phyloP scores from a whole-genome alignment of 2,329 filamentous ascomycete species.

The Calonectria pseudoturangicola region DNA sequence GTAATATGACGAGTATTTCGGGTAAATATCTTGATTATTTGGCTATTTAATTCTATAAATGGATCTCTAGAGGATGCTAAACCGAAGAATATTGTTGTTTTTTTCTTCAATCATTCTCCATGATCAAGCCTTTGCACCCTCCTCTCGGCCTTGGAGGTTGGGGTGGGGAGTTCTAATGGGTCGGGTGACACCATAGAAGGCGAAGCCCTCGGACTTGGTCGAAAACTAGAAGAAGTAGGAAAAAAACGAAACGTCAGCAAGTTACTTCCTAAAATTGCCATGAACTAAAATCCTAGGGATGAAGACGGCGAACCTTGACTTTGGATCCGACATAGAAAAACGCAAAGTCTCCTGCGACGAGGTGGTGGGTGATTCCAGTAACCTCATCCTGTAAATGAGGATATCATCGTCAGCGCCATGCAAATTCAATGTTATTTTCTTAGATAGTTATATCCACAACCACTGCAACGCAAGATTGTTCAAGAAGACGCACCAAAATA shows the following conservation, averaged over 20 bases:
- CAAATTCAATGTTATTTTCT: background rate
- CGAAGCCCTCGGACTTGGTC: conserved; percentile 48
- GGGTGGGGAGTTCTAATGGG: background rate
- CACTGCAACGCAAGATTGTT: background rate
- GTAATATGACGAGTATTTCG: too few relatives aligned
- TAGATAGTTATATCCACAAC: background rate
- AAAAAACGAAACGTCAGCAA: background rate
- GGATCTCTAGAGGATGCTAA: too few relatives aligned
- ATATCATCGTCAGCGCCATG: conserved; percentile 6
- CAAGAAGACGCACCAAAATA: conserved; percentile 37
- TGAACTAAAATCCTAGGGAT: background rate
- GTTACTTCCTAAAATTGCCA: background rate
- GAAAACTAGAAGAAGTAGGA: conserved; percentile 44
- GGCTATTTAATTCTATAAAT: too few relatives aligned
- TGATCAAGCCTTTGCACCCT: background rate
- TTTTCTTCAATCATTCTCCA: background rate
- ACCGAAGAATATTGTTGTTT: background rate
- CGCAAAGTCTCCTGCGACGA: conserved; percentile 49
- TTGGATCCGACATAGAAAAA: conserved; percentile 54
- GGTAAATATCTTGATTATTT: too few relatives aligned
- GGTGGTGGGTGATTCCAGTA: conserved; percentile 52
- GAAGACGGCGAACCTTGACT: conserved; percentile 44
- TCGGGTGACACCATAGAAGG: conserved; percentile 52
- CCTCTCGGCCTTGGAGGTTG: background rate
- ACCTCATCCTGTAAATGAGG: conserved; percentile 43